A percentile compares a stretch with the other conserved stretches of the same genome.
These are phyloP conservation scores for Pueraria montana DNA, from an alignment of 306 rosid species.

Conservation along the genomic window DNA sequence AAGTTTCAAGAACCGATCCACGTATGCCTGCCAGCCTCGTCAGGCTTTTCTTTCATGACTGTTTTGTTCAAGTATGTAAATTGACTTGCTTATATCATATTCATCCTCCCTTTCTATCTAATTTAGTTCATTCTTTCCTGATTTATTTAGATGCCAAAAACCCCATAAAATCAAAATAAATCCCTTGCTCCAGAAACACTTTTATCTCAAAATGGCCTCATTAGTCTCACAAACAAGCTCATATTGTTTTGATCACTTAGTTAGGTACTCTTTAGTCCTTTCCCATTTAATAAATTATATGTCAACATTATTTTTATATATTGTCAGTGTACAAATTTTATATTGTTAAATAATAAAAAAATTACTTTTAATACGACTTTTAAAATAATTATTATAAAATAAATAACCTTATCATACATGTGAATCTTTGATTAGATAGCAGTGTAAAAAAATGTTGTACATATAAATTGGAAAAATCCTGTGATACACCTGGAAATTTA, in stretches of 20 bases:
- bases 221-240: background rate
- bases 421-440: too few species aligned
- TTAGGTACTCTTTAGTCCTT: background rate
- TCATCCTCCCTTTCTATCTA: background rate
- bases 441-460: too few species aligned
- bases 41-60: conserved; percentile 73
- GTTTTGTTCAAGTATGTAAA: conserved; percentile 59
- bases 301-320: background rate
- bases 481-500: too few species aligned
- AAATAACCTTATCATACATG: background rate
- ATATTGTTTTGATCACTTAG: background rate
- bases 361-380: too few species aligned
- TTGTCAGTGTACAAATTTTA: background rate
- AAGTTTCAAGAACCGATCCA: conserved; percentile 43
- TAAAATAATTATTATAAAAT: background rate
- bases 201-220: background rate
- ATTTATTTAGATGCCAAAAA: background rate
- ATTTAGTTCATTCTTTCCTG: background rate
- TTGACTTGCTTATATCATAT: background rate
- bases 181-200: background rate
- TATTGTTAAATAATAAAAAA: too few species aligned
- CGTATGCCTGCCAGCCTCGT: conserved; percentile 58
- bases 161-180: background rate
- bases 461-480: too few species aligned
- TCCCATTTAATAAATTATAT: background rate